phyloP scores from a whole-genome alignment of 106 monocot genomes.

The Dioscorea zingiberensis region DNA sequence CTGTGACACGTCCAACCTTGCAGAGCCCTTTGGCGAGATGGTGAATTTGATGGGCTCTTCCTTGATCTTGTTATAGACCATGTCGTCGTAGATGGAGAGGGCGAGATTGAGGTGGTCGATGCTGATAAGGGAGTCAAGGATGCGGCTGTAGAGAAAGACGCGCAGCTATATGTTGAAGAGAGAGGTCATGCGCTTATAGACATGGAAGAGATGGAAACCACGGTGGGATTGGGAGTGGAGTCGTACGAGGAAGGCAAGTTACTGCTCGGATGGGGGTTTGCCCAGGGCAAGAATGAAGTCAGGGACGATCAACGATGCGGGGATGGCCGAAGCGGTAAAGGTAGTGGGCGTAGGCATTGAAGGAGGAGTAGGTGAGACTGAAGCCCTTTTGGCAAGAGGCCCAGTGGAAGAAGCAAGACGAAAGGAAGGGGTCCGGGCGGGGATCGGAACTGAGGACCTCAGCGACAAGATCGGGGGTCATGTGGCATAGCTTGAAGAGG shows the following conservation, averaged over 20 bases:
- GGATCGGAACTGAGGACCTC: conserved; percentile 60
- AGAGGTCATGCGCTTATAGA: conserved; percentile 41
- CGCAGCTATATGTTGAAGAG: conserved; percentile 42
- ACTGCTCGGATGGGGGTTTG: conserved; percentile 59
- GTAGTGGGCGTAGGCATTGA: conserved; percentile 64
- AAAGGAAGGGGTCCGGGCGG: conserved; percentile 31
- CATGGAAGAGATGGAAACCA: conserved; percentile 41
- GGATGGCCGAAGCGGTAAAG: conserved; percentile 42
- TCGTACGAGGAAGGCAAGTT: conserved; percentile 82
- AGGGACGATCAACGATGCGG: conserved; percentile 69
- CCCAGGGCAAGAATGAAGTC: conserved; percentile 70
- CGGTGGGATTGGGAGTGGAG: conserved; percentile 61
- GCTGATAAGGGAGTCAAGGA: conserved; percentile 51
- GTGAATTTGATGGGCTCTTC: conserved; percentile 77
- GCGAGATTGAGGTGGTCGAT: conserved; percentile 59
- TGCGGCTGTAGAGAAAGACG: conserved; percentile 69
- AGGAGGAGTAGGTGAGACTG: conserved; percentile 60
- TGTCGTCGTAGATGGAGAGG: conserved; percentile 46
- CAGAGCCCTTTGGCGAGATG: conserved; percentile 65
- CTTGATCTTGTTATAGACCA: conserved; percentile 45
- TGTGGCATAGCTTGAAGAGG: conserved; percentile 80
- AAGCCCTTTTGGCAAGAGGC: conserved; percentile 68
- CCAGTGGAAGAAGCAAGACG: conserved; percentile 81
- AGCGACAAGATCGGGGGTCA: conserved; percentile 54
- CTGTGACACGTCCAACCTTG: conserved; percentile 35